These are phyloP conservation scores for Sclerotinia glacialis DNA, from an alignment of 2,329 filamentous ascomycete species.

Conservation along the genomic window DNA sequence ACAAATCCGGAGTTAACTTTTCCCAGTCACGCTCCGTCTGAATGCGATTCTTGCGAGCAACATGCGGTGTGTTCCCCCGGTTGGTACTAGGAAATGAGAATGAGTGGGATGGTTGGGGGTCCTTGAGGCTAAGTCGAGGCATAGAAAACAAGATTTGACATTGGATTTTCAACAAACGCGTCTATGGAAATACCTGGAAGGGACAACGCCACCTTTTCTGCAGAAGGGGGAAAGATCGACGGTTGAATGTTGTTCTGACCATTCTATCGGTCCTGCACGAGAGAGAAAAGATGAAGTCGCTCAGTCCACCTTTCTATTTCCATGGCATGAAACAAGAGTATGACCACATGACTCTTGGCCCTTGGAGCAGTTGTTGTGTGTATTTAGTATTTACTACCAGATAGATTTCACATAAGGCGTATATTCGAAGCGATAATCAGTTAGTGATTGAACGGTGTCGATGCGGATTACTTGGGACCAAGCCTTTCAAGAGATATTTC, in stretches of 20 bases:
- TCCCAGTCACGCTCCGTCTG: not conserved
- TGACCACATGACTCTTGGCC: not conserved
- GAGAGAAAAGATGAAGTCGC: too few species aligned
- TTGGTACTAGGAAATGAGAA: not conserved
- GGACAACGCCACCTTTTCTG: not conserved
- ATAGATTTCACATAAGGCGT: too few species aligned
- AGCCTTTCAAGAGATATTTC: not conserved
- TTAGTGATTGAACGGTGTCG: not conserved
- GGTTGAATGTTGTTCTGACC: not conserved
- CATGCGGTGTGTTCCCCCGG: not conserved
- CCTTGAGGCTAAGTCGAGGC: too few species aligned
- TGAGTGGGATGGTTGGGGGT: not conserved
- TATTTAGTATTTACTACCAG: too few species aligned
- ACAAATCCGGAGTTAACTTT: not conserved
- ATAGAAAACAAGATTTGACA: not conserved
- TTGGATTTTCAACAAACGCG: not conserved
- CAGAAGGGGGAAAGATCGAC: not conserved
- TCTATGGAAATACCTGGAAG: not conserved
- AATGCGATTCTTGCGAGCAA: not conserved
- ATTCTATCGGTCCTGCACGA: too few species aligned
- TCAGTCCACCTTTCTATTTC: too few species aligned
- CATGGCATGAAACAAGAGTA: not conserved
- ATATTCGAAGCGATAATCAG: not conserved
- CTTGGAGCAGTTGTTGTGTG: not conserved
- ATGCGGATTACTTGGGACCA: not conserved